Base-by-base conservation (phyloP, 1,284 basidiomycete genomes). In the Apiotrichum gamsii region DNA sequence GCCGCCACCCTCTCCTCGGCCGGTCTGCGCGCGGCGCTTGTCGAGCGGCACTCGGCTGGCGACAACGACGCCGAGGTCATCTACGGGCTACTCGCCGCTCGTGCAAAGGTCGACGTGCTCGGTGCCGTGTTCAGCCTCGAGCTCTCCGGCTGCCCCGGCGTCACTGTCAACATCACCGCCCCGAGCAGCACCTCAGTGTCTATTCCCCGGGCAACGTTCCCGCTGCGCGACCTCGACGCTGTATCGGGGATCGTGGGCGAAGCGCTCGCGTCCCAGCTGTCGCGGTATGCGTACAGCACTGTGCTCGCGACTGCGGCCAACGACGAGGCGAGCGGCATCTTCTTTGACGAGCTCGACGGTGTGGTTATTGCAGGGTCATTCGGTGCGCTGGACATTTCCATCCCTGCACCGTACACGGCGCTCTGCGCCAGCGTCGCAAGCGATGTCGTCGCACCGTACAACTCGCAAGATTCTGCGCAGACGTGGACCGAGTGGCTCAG, bases 321-420 rank as follows among this genome's bases (percentile, higher is more conserved):
- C n/a, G 40, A 42, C 13, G 43, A 39, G 15, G 29, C 35, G 28
- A 13, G 33, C 13, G 32, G 39, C 14, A 35, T 60, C 11, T 64
- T 60, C 49, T 51, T 57, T 14, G 63, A 65, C 43, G 59, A 64
- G 42, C 48, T 67, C 13, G 62, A 67, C 45, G 50, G 52, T 3
- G 34, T 40, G 11, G 48, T 64, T 16, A 42, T 54, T 16, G 47
- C 60, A 6, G 51, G 40, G 15, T 30, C 31, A 4, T 21, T 49
- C 3, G 59, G 60, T 4, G 38, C 49, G 3, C 39, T 66, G 13
- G 45, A 42, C 34, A 30, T 55, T 19, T 28, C 41, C 4, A 32
- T 55, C 1, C 46, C 53, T 3, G 14, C 49, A 6, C 49, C 49
- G 18, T 45, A 43, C 35, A 37, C 37, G 2, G 28, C 38, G 30